Percentiles rank a stretch among this genome's conserved stretches.
Conservation (phyloP, 148 eudicot genomes). For the Camellia lanceoleosa region DNA sequence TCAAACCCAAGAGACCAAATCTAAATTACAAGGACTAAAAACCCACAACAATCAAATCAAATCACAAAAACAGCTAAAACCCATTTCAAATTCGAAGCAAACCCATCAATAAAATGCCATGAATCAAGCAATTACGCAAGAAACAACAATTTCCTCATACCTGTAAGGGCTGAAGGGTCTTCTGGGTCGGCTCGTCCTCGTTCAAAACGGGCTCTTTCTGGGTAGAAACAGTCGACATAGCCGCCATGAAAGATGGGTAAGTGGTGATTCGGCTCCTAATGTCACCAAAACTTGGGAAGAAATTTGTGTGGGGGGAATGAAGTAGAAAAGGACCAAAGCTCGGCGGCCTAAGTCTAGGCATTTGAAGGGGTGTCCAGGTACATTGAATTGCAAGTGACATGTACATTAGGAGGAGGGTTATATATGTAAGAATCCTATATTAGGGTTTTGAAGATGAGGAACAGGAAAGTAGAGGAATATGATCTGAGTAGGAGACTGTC, state of each 20-base stretch:
- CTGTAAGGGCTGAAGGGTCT: conserved; percentile 38
- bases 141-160: conserved; percentile 10
- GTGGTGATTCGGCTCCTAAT: conserved; percentile 3
- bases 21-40: not conserved
- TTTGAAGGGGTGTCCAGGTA: conserved; percentile 33
- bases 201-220: conserved; percentile 22
- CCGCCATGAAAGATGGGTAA: conserved; percentile 27
- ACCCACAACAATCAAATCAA: not conserved
- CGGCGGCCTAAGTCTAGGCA: conserved; percentile 13
- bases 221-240: conserved; percentile 31
- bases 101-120: not conserved
- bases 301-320: not conserved
- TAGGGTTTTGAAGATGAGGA: no score
- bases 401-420: not conserved
- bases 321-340: conserved; percentile 11
- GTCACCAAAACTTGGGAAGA: not conserved
- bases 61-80: not conserved
- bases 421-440: no score
- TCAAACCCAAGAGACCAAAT: no score
- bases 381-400: conserved; percentile 16
- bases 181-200: conserved; percentile 20
- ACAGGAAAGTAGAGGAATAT: no score
- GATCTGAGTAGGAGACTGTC: no score
- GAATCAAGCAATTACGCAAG: not conserved
- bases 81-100: conserved; percentile 3